Evolutionary conservation across 2,329 filamentous ascomycete genomes (phyloP).

Genomic region (Phialophora expanda): DNA sequence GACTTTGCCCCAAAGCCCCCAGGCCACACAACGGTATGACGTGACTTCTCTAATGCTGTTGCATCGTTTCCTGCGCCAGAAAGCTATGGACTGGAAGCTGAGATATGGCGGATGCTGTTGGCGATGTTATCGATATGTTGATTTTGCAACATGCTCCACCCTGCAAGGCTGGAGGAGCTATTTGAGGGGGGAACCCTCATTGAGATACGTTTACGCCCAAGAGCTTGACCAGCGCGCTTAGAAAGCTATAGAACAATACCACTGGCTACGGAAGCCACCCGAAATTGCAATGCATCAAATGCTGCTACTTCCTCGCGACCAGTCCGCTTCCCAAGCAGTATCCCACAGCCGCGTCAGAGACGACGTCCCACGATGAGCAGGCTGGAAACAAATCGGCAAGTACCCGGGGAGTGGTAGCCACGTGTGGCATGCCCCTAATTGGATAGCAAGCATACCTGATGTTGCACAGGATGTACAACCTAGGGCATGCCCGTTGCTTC

Average conservation of each 20-base stretch:
- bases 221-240: not conserved
- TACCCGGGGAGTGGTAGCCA: conserved; percentile 15
- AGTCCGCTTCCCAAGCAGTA: not conserved
- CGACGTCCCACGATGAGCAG: conserved; percentile 3
- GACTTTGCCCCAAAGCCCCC: not conserved
- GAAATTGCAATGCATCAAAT: not conserved
- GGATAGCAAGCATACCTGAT: conserved; percentile 1
- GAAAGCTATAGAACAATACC: not conserved
- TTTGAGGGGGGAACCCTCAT: not conserved
- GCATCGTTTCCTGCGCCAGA: not conserved
- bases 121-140: not conserved
- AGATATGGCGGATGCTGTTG: not conserved
- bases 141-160: conserved; percentile 2
- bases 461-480: conserved; percentile 3
- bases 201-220: not conserved
- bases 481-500: conserved; percentile 14
- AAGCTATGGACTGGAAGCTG: not conserved
- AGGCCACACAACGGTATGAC: not conserved
- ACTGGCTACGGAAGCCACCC: not conserved
- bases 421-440: conserved; percentile 12
- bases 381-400: conserved; percentile 18
- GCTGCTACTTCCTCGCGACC: not conserved
- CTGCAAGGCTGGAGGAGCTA: not conserved
- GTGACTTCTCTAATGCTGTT: not conserved
- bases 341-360: not conserved